Evolutionary conservation across 2,329 filamentous ascomycete species (phyloP).

Genomic region (Cladosporium halotolerans): DNA sequence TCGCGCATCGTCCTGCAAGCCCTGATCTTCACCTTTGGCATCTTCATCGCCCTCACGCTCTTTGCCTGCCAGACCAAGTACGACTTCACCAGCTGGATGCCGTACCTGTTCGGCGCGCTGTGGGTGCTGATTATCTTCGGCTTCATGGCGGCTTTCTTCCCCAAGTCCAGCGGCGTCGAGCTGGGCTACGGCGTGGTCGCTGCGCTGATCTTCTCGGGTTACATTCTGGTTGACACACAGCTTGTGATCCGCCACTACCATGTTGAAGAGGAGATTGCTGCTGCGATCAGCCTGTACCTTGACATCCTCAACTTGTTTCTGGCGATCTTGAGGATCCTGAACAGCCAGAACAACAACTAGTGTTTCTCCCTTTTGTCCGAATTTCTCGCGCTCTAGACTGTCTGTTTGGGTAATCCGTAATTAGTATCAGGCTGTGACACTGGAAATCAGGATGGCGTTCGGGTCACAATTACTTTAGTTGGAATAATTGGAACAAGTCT

Average conservation of each 20-base stretch:
- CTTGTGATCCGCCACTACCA: conserved; percentile 92
- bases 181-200: conserved; percentile 76
- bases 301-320: conserved; percentile 97
- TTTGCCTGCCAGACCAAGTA: conserved; percentile 98
- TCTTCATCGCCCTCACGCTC: conserved; percentile 59
- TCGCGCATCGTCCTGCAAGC: conserved; percentile 81
- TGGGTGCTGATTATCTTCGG: conserved; percentile 91
- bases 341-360: conserved; percentile 92
- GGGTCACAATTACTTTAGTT: too few species aligned
- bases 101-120: conserved; percentile 83
- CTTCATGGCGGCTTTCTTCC: conserved; percentile 88
- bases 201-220: conserved; percentile 85
- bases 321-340: conserved; percentile 88
- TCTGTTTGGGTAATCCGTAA: too few species aligned
- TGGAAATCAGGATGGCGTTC: too few species aligned
- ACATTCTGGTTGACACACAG: conserved; percentile 95
- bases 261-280: conserved; percentile 95
- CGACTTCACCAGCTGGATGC: conserved; percentile 96
- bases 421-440: too few species aligned
- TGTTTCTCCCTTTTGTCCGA: not conserved
- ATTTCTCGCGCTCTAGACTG: too few species aligned
- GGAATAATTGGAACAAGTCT: too few species aligned
- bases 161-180: conserved; percentile 72
- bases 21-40: conserved; percentile 70
- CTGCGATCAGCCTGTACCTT: conserved; percentile 76